Evolutionary conservation across 176 grass and related monocot genomes (phyloP).

Genomic region (Tillandsia fasciculata): DNA sequence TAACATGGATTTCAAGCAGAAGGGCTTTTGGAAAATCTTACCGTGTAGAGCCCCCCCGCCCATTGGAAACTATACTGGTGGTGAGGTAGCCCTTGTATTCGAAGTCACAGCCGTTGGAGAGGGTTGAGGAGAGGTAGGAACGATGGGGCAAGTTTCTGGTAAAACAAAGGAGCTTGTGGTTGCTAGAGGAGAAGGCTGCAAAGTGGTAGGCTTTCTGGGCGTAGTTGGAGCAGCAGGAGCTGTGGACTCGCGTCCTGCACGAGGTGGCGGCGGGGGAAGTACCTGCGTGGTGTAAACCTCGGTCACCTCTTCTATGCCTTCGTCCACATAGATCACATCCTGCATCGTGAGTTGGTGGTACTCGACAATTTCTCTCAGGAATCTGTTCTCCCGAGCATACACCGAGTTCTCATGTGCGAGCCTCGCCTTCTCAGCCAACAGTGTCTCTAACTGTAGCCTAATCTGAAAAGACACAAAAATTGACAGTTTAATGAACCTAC

Average conservation of each 20-base stretch:
- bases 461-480: conserved; percentile 44
- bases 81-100: conserved; percentile 11
- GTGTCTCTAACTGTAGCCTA: conserved; percentile 73
- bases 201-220: conserved; percentile 23
- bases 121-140: conserved; percentile 31
- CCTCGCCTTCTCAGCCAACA: conserved; percentile 80
- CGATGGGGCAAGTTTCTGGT: conserved; percentile 38
- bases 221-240: conserved; percentile 17
- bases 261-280: conserved; percentile 23
- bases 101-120: conserved; percentile 8
- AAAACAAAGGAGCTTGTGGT: conserved; percentile 24
- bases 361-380: conserved; percentile 90
- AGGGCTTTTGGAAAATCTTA: conserved; percentile 15
- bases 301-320: conserved; percentile 89
- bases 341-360: conserved; percentile 99
- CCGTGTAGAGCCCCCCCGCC: conserved; percentile 11
- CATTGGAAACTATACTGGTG: conserved; percentile 7
- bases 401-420: conserved; percentile 86
- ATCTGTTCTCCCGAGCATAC: conserved; percentile 93
- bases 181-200: conserved; percentile 7
- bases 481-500: not conserved
- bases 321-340: conserved; percentile 88
- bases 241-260: conserved; percentile 5
- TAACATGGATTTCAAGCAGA: conserved; percentile 13
- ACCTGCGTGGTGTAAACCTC: conserved; percentile 78